phyloP scores from a whole-genome alignment of 2,329 filamentous ascomycete species.

The Graphiopsis chlorocephala region DNA sequence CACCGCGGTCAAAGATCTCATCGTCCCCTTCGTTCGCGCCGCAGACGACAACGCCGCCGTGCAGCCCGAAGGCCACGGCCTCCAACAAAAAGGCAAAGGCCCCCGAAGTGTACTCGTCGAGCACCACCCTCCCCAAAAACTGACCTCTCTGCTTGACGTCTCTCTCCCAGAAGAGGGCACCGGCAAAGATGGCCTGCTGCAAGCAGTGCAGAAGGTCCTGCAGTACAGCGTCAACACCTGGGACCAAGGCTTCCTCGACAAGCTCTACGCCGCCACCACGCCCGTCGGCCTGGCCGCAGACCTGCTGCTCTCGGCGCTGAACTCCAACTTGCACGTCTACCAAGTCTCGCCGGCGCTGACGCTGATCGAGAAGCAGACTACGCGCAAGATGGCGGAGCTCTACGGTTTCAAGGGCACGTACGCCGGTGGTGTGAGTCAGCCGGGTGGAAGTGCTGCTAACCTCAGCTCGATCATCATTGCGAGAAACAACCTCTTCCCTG shows the following conservation, averaged over 20 bases:
- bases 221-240: conserved; percentile 95
- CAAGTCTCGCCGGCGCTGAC: conserved; percentile 88
- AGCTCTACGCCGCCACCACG: conserved; percentile 88
- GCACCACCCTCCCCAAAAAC: conserved; percentile 43
- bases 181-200: conserved; percentile 44
- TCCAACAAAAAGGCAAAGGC: conserved; percentile 62
- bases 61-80: conserved; percentile 56
- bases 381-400: conserved; percentile 66
- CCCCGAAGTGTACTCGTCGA: conserved; percentile 45
- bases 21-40: conserved; percentile 68
- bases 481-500: conserved; percentile 78
- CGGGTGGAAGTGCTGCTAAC: conserved; percentile 83
- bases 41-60: conserved; percentile 62
- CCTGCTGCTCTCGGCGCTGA: conserved; percentile 77
- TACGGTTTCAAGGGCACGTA: conserved; percentile 72
- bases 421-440: conserved; percentile 69
- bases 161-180: conserved; percentile 36
- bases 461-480: conserved; percentile 81
- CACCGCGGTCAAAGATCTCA: conserved; percentile 62
- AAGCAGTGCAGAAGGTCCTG: conserved; percentile 65
- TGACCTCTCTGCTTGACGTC: conserved; percentile 41
- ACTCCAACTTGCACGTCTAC: conserved; percentile 95
- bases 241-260: conserved; percentile 95
- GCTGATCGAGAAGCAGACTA: conserved; percentile 81
- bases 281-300: conserved; percentile 83